These are phyloP conservation scores for Gloeopeniophorella convolvens DNA, from an alignment of 768 basidiomycete species.

Conservation along the genomic window DNA sequence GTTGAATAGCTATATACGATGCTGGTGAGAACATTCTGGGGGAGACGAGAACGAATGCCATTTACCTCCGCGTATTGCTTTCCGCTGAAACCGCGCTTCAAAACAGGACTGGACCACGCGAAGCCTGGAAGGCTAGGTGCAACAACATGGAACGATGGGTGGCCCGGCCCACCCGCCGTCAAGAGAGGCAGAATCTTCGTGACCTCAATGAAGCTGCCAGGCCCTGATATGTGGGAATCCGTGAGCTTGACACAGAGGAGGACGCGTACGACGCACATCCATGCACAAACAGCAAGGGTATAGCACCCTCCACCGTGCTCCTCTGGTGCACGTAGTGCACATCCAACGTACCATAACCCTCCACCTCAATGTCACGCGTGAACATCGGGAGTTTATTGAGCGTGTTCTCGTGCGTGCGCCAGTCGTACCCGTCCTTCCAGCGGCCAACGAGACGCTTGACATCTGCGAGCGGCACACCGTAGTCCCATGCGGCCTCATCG, in stretches of 20 bases:
- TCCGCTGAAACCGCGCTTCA: conserved; percentile 22
- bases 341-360: conserved; percentile 26
- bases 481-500: conserved; percentile 40
- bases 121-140: conserved; percentile 25
- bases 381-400: conserved; percentile 30
- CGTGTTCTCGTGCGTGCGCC: conserved; percentile 24
- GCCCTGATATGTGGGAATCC: conserved; percentile 22
- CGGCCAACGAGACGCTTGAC: conserved; percentile 22
- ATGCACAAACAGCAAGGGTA: conserved; percentile 26
- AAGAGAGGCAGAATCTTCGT: conserved; percentile 24
- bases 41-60: conserved; percentile 20
- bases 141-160: conserved; percentile 26
- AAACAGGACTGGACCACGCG: conserved; percentile 24
- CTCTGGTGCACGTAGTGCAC: conserved; percentile 31
- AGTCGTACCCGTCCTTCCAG: conserved; percentile 27
- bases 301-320: conserved; percentile 22
- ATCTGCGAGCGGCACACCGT: conserved; percentile 33
- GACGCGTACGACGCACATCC: conserved; percentile 22
- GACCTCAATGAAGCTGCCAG: conserved; percentile 25
- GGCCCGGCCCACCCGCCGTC: conserved; percentile 12
- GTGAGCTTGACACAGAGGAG: neutral
- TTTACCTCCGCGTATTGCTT: conserved; percentile 24
- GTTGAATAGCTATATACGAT: neutral
- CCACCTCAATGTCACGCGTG: conserved; percentile 28
- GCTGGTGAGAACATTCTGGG: neutral